Evolutionary conservation across 192 early-diverging fungal species (phyloP).

Genomic region (Coemansia sp.): DNA sequence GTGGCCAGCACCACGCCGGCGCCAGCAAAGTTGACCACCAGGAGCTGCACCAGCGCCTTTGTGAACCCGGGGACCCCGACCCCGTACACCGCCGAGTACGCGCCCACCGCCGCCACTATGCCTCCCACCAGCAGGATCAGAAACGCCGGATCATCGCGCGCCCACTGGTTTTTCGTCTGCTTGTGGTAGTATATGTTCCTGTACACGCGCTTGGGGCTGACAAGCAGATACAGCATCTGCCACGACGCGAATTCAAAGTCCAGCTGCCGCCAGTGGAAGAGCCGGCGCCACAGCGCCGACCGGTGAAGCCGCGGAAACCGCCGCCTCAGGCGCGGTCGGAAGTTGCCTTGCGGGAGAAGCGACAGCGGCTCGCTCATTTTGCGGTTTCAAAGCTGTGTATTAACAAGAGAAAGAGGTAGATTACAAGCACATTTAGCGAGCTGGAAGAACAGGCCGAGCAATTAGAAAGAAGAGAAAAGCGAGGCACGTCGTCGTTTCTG

Average conservation of each 20-base stretch:
- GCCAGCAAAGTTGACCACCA: slow-evolving; percentile 37
- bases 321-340: slow-evolving; percentile 20
- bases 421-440: slow-evolving; percentile 4
- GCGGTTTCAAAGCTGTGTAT: background rate
- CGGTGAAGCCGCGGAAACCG: slow-evolving; percentile 44
- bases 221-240: slow-evolving; percentile 54
- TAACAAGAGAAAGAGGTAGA: background rate
- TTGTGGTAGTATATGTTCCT: slow-evolving; percentile 96
- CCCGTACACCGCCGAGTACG: slow-evolving; percentile 44
- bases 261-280: slow-evolving; percentile 45
- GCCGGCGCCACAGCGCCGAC: slow-evolving; percentile 47
- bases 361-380: slow-evolving; percentile 36
- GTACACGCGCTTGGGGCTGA: slow-evolving; percentile 60
- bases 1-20: slow-evolving; percentile 28
- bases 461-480: background rate
- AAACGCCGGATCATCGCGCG: slow-evolving; percentile 95
- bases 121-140: slow-evolving; percentile 70
- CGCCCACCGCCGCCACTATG: slow-evolving; percentile 40
- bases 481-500: background rate
- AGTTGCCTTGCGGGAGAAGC: slow-evolving; percentile 22
- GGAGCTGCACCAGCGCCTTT: slow-evolving; percentile 38
- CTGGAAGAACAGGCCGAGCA: background rate
- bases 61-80: slow-evolving; percentile 32
- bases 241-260: slow-evolving; percentile 52
- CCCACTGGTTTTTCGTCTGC: slow-evolving; percentile 99